phyloP scores from a whole-genome alignment of 2,329 filamentous ascomycete species.

The Juglanconis juglandina region DNA sequence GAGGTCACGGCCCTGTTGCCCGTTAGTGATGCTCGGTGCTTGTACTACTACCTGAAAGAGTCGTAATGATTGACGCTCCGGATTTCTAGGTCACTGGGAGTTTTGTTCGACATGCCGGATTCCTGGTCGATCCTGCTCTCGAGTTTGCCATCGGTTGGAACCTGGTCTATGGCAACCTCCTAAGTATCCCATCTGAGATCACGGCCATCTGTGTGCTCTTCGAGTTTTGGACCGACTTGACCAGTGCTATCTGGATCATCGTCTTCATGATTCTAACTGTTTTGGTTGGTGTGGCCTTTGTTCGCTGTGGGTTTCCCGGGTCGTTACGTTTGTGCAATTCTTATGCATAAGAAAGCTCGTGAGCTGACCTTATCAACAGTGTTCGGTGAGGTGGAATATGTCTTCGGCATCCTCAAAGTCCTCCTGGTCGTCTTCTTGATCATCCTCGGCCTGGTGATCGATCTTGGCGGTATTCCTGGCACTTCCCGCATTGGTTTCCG shows the following conservation, averaged over 20 bases:
- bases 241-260: conserved; percentile 48
- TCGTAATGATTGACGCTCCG: neutral
- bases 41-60: neutral
- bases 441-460: conserved; percentile 59
- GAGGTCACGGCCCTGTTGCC: conserved; percentile 59
- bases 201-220: conserved; percentile 61
- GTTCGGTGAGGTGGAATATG: conserved; percentile 57
- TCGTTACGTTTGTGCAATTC: too few relatives aligned
- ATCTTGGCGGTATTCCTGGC: conserved; percentile 59
- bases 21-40: conserved; percentile 21
- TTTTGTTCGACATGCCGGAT: conserved; percentile 58
- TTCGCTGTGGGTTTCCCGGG: conserved; percentile 33
- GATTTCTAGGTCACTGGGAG: conserved; percentile 47
- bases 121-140: conserved; percentile 59
- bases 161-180: conserved; percentile 51
- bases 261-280: conserved; percentile 51
- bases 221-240: conserved; percentile 60
- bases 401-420: conserved; percentile 54
- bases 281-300: conserved; percentile 54
- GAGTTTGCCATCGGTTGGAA: conserved; percentile 55
- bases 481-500: conserved; percentile 59
- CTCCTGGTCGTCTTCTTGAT: conserved; percentile 60
- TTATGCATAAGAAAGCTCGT: too few relatives aligned
- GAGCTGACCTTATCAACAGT: conserved; percentile 28
- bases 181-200: conserved; percentile 58